Evolutionary conservation across 345 rosid species (phyloP).

Genomic region (Camelina neglecta): DNA sequence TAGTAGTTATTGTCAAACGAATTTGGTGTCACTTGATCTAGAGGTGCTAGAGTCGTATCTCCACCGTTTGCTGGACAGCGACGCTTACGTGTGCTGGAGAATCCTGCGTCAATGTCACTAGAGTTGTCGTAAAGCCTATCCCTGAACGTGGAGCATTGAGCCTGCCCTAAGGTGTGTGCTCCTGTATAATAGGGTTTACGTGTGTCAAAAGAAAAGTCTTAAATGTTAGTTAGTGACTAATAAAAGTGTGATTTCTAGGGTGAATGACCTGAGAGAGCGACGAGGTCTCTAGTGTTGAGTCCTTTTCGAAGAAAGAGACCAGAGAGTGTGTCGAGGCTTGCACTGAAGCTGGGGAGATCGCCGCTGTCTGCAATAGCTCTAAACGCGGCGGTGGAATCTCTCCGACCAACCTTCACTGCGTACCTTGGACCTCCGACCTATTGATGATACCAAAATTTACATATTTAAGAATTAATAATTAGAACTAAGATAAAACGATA

Average conservation of each 20-base stretch:
- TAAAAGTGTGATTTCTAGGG: background rate
- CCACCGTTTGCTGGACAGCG: conserved; percentile 46
- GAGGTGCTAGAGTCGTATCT: conserved; percentile 43
- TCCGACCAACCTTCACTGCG: conserved; percentile 53
- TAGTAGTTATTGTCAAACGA: conserved; percentile 62
- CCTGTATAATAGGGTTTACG: conserved; percentile 38
- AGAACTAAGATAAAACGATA: background rate
- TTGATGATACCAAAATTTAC: conserved; percentile 1
- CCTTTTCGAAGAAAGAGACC: conserved; percentile 51
- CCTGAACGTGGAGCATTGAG: conserved; percentile 55
- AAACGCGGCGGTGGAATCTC: conserved; percentile 56
- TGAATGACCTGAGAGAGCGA: conserved; percentile 59
- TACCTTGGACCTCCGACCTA: conserved; percentile 60
- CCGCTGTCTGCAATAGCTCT: conserved; percentile 44
- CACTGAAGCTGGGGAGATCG: conserved; percentile 52
- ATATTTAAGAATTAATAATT: background rate
- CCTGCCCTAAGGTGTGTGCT: conserved; percentile 66
- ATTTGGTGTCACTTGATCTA: conserved; percentile 61
- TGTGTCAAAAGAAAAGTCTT: conserved; percentile 28
- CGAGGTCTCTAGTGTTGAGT: conserved; percentile 59
- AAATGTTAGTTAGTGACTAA: background rate
- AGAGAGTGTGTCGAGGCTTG: conserved; percentile 48
- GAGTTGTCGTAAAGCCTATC: conserved; percentile 53
- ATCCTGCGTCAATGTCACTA: conserved; percentile 53
- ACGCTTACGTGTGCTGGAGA: conserved; percentile 51